These are phyloP conservation scores for Coccinonectria pachysandricola DNA, from an alignment of 2,329 filamentous ascomycete genomes.

Conservation along the genomic window DNA sequence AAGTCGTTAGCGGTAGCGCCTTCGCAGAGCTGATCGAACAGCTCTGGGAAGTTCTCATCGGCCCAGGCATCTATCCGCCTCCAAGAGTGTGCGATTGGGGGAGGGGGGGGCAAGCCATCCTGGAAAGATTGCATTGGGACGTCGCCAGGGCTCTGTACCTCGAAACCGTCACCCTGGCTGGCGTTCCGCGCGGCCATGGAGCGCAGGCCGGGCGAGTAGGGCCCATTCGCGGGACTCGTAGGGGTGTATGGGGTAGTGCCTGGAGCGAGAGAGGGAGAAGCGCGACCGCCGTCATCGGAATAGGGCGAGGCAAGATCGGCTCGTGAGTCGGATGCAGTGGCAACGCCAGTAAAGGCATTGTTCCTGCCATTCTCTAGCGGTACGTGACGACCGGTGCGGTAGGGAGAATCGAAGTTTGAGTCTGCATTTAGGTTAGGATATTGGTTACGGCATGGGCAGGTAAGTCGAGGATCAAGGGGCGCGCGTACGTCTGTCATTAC, in stretches of 20 bases:
- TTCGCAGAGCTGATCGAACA: conserved; percentile 87
- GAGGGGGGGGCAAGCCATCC: conserved; percentile 81
- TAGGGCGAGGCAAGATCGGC: conserved; percentile 73
- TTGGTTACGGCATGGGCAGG: conserved; percentile 2
- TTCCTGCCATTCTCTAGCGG: conserved; percentile 75
- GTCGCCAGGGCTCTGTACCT: conserved; percentile 65
- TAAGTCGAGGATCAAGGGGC: conserved; percentile 2
- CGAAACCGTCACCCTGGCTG: conserved; percentile 54
- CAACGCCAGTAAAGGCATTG: conserved; percentile 74
- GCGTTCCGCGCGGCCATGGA: conserved; percentile 61
- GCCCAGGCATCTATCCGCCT: conserved; percentile 87
- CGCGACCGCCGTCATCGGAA: conserved; percentile 56
- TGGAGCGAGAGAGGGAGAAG: conserved; percentile 32
- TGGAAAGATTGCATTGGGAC: conserved; percentile 96
- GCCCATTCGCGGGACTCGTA: conserved; percentile 49
- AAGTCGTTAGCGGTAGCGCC: conserved; percentile 88
- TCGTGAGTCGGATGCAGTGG: conserved; percentile 81
- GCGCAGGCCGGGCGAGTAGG: conserved; percentile 85
- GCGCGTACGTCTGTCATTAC: conserved; percentile 54
- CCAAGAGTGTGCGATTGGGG: conserved; percentile 85
- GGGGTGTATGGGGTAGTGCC: conserved; percentile 39
- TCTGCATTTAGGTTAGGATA: conserved; percentile 42
- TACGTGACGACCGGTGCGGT: conserved; percentile 81
- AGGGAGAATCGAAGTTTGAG: conserved; percentile 85
- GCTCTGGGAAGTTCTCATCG: conserved; percentile 89